Conservation (phyloP, 179 eudicot species). For the Silene noctiflora region DNA sequence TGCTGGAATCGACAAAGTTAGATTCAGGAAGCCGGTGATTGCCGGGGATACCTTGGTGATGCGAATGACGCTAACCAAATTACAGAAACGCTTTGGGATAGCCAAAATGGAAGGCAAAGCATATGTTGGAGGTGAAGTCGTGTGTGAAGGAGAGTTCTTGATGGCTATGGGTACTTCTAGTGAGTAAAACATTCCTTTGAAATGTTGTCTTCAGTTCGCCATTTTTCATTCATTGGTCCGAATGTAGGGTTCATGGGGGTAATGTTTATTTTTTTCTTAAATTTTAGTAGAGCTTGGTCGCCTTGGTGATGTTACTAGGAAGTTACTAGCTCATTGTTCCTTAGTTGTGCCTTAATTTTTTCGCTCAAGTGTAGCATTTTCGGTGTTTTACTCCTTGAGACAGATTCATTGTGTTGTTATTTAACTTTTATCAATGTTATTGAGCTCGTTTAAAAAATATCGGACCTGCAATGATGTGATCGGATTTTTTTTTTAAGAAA, state of each 20-base stretch:
- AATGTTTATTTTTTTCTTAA: neutral
- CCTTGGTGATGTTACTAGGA: neutral
- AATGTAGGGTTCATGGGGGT: neutral
- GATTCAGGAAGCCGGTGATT: slow-evolving; percentile 93
- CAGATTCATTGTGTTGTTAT: neutral
- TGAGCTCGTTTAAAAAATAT: neutral
- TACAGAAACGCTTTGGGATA: slow-evolving; percentile 92
- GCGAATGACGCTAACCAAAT: slow-evolving; percentile 84
- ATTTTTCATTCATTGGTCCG: neutral
- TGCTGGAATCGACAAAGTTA: slow-evolving; percentile 96
- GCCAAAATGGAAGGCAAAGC: slow-evolving; percentile 99
- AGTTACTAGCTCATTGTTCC: neutral
- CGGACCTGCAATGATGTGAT: neutral
- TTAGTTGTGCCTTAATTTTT: slow-evolving; percentile 1
- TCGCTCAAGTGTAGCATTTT: neutral
- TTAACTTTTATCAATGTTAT: neutral
- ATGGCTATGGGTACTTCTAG: slow-evolving; percentile 72
- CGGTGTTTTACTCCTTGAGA: neutral
- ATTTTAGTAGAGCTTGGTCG: neutral
- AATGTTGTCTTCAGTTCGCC: neutral
- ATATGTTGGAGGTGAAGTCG: slow-evolving; percentile 88
- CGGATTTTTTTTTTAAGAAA: no score
- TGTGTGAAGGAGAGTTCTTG: slow-evolving; percentile 94
- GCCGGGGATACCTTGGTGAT: slow-evolving; percentile 98
- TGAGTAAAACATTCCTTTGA: slow-evolving; percentile 13